A percentile compares a stretch with the other conserved stretches of the same genome.
These are phyloP conservation scores for Linnemannia exigua DNA, from an alignment of 192 early-diverging fungal genomes.

Conservation along the genomic window DNA sequence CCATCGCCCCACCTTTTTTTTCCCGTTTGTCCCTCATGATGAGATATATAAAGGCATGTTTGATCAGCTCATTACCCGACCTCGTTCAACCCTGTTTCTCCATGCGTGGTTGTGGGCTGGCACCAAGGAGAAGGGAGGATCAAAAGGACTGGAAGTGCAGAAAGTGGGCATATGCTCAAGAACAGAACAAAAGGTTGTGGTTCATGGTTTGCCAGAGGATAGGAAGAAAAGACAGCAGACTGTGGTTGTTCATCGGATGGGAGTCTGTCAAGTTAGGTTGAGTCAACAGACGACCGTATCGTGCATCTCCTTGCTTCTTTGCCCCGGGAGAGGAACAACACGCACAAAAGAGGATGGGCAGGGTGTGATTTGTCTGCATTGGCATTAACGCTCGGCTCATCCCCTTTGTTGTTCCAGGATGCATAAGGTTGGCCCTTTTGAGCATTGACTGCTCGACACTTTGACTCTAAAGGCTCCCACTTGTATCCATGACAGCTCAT, in stretches of 20 bases:
- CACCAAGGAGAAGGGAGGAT: neutral
- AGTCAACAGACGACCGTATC: neutral
- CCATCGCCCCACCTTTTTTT: neutral
- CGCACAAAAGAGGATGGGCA: neutral
- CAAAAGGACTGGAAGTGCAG: neutral
- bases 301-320: neutral
- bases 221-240: neutral
- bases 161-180: neutral
- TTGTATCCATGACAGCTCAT: neutral
- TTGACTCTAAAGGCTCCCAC: neutral
- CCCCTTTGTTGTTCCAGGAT: neutral
- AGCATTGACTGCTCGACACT: neutral
- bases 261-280: neutral
- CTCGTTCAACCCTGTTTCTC: neutral
- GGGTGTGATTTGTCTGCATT: neutral
- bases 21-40: constrained; percentile 51
- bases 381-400: constrained; percentile 9
- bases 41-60: constrained; percentile 53
- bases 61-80: constrained; percentile 13
- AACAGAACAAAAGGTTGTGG: neutral
- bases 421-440: neutral
- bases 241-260: neutral
- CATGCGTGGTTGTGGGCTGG: neutral
- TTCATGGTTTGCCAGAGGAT: neutral
- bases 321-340: neutral